Evolutionary conservation across 1,139 yeast genomes (phyloP).

Genomic region (Hyphopichia khmerensis): DNA sequence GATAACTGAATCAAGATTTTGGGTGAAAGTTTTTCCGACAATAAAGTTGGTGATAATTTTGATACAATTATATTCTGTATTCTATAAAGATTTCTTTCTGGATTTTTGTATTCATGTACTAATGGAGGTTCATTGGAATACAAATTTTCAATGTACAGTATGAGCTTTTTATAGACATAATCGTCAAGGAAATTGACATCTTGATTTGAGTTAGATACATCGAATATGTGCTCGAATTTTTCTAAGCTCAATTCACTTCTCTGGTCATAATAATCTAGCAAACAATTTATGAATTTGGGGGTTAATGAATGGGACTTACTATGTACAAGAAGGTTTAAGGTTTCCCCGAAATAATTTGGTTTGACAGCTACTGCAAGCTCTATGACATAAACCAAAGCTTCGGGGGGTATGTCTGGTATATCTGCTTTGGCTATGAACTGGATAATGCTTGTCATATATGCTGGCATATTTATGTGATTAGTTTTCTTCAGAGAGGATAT

Average conservation of each 20-base stretch:
- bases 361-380: constrained; percentile 23
- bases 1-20: constrained; percentile 16
- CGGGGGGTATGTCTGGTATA: constrained; percentile 14
- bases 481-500: constrained; percentile 2
- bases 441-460: constrained; percentile 26
- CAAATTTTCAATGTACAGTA: constrained; percentile 28
- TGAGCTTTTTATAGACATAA: constrained; percentile 18
- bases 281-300: constrained; percentile 18
- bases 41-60: constrained; percentile 8
- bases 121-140: constrained; percentile 28
- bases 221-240: constrained; percentile 22
- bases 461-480: constrained; percentile 16
- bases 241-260: constrained; percentile 16
- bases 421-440: constrained; percentile 15
- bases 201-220: constrained; percentile 6
- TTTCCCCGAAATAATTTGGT: constrained; percentile 4
- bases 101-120: constrained; percentile 36
- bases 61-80: constrained; percentile 21
- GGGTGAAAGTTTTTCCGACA: constrained; percentile 9
- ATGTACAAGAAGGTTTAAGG: constrained; percentile 6
- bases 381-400: constrained; percentile 20
- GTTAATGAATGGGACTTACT: constrained; percentile 12
- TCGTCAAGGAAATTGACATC: constrained; percentile 14
- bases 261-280: constrained; percentile 19
- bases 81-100: constrained; percentile 29